These are phyloP conservation scores for Trebouxia sp. DNA, from an alignment of 139 green algal genomes.

Conservation along the genomic window DNA sequence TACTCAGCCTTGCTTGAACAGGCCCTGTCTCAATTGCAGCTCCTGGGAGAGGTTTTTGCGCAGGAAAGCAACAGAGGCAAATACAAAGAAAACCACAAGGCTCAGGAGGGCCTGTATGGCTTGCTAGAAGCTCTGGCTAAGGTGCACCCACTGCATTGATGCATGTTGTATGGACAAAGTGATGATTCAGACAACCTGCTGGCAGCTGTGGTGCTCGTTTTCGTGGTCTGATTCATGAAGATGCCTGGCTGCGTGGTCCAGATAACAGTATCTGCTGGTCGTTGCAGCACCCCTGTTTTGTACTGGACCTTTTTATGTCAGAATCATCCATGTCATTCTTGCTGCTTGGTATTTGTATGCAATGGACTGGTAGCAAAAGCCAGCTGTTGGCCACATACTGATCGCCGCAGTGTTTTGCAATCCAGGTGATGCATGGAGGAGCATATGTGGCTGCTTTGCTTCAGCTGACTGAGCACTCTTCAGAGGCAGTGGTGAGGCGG, in stretches of 20 bases:
- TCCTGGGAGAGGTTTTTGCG: neutral
- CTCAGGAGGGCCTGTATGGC: conserved; percentile 7
- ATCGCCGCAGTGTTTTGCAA: neutral
- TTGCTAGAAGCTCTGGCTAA: conserved; percentile 8
- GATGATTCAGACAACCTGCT: no score
- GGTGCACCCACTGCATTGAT: no score
- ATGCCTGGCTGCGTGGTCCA: no score
- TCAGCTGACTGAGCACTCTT: neutral
- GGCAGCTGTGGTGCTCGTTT: neutral
- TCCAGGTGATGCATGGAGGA: neutral
- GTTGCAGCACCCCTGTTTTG: no score
- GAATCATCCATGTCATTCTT: neutral
- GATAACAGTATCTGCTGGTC: no score
- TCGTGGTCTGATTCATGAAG: no score
- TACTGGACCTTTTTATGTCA: no score
- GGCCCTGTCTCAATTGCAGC: conserved; percentile 18
- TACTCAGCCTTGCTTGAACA: neutral
- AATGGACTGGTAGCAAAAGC: no score
- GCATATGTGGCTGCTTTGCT: neutral
- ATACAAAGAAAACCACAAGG: neutral
- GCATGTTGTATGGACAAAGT: neutral
- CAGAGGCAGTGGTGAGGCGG: neutral
- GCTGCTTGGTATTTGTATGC: no score
- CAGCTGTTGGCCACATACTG: no score
- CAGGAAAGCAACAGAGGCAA: neutral